Evolutionary conservation across 106 monocot genomes (phyloP), one percentile per base, ranked within the genome.

Genomic region (Dendrobium officinale): DNA sequence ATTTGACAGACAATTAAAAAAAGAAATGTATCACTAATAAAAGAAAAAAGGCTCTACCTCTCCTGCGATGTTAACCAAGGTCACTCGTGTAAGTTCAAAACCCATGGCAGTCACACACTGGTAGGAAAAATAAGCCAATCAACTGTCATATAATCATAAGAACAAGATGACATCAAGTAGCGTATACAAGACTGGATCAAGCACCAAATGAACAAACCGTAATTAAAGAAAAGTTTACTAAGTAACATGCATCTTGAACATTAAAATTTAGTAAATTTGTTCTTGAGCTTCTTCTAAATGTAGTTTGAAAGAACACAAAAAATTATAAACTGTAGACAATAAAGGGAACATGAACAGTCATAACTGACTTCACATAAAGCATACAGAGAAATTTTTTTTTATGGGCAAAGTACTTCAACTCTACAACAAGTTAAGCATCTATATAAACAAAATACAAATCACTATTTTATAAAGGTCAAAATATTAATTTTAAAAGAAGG

Each of bases 31-130:
- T n/a, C 43, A 7, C 43, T 22, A 19, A 44, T 20, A 43, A 0
- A 75, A 44, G 43, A 40, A 72, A 5, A 51, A 15, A 51, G 24
- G 29, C 4, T 40, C 13, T 89, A 98, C 98, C 98, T 89, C 77
- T 79, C 98, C 98, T 79, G 75, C 72, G 70, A 95, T 66, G 86
- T 98, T 87, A 78, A 98, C 89, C 79, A 98, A 82, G 73, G 98
- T 95, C 80, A 88, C 85, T 79, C 98, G 91, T 83, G 98, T 92
- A 56, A 98, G 95, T 86, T 98, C 98, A 92, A 98, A 93, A 10
- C 98, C 98, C 42, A 88, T 82, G 79, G 55, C 82, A 73, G 95
- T 95, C 73, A 98, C 86, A 80, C 98, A 98, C 98, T 98, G 82
- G 41, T 86, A 66, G 8, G 33, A 72, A 72, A 72, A 33, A 70